phyloP scores from a whole-genome alignment of 176 grass and related monocot species.

The Tillandsia leiboldiana region DNA sequence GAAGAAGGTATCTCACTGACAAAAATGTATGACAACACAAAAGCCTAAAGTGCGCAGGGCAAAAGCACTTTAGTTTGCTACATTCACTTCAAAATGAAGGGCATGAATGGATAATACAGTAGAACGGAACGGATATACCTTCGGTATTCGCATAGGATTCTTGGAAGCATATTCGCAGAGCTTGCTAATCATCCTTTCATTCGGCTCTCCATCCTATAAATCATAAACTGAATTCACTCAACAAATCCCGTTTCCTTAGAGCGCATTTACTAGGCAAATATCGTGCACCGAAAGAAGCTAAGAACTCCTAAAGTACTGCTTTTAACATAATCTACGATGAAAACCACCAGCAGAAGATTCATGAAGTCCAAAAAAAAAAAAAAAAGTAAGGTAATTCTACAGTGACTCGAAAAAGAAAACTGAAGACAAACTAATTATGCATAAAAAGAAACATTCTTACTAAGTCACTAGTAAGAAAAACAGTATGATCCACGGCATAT shows the following conservation, averaged over 20 bases:
- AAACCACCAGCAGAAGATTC: no score
- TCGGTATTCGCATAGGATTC: slow-evolving; percentile 72
- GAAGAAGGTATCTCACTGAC: background rate
- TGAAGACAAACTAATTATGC: no score
- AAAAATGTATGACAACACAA: background rate
- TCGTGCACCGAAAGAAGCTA: background rate
- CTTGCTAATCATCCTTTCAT: slow-evolving; percentile 85
- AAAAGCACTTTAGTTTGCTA: background rate
- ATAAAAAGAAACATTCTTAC: no score
- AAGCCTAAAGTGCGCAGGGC: background rate
- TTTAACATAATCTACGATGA: no score
- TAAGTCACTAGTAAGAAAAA: no score
- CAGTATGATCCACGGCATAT: no score
- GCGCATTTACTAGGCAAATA: background rate
- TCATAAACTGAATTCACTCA: slow-evolving; percentile 12
- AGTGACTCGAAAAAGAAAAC: no score
- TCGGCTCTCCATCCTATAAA: slow-evolving; percentile 74
- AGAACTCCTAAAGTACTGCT: background rate
- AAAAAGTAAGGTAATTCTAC: no score
- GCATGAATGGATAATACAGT: background rate
- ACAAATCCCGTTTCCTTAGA: background rate
- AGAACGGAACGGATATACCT: slow-evolving; percentile 33
- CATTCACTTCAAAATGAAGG: background rate
- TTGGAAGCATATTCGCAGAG: slow-evolving; percentile 85
- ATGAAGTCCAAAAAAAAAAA: no score